A percentile compares a stretch with the other conserved stretches of the same genome.
Conservation (phyloP, 345 rosid species). For the Gossypium arboreum region DNA sequence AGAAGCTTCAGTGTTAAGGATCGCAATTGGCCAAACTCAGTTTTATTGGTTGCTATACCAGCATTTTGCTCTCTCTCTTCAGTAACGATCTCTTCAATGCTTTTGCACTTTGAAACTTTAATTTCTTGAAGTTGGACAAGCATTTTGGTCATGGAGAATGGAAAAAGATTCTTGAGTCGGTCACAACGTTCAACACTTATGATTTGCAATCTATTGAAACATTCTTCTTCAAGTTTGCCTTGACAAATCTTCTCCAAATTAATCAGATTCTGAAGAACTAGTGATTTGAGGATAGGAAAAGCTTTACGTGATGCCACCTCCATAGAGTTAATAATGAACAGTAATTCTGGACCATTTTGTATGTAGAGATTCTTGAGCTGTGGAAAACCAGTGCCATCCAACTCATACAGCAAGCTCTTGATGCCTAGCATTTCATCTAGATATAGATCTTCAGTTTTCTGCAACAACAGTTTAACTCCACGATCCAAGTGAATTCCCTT, state of each 20-base stretch:
- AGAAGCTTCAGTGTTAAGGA: conserved; percentile 15
- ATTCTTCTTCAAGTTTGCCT: conserved; percentile 4
- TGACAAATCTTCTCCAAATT: conserved; percentile 21
- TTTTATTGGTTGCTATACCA: not conserved
- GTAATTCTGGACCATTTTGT: conserved; percentile 1
- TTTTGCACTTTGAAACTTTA: conserved; percentile 15
- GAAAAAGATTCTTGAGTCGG: conserved; percentile 20
- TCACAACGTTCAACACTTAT: conserved; percentile 15
- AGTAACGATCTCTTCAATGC: conserved; percentile 16
- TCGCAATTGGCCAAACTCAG: conserved; percentile 2
- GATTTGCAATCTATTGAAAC: conserved; percentile 14
- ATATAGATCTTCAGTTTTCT: conserved; percentile 17
- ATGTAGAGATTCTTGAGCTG: conserved; percentile 3
- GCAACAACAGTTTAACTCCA: conserved; percentile 14
- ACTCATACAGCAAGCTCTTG: conserved; percentile 1
- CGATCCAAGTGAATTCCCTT: conserved; percentile 2
- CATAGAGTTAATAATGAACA: not conserved
- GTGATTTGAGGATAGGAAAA: conserved; percentile 2
- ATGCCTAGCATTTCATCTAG: conserved; percentile 11
- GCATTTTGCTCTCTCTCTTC: not conserved
- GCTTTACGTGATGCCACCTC: not conserved
- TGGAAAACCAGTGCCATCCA: not conserved
- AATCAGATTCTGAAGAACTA: conserved; percentile 6
- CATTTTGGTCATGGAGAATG: conserved; percentile 12
- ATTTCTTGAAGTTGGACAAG: conserved; percentile 20